Percentiles rank a stretch among this genome's conserved stretches.
Evolutionary conservation across 176 grass and related monocot genomes (phyloP).

Genomic region (Eragrostis nindensis): DNA sequence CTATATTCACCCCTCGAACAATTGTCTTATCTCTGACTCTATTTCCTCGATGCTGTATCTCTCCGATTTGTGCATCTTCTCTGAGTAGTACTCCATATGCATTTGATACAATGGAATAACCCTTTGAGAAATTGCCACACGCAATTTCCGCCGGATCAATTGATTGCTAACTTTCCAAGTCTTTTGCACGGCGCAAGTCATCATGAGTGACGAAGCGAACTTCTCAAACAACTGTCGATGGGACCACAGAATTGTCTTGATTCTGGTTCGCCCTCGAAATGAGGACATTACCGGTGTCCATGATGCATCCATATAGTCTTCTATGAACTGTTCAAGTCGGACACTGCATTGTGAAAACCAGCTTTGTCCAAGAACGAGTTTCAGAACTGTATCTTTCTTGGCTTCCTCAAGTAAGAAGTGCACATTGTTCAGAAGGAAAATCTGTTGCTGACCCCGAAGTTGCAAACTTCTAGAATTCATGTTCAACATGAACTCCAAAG

Average conservation of each 20-base stretch:
- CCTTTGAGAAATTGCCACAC: neutral
- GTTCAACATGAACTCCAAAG: slow-evolving; percentile 3
- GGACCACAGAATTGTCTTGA: neutral
- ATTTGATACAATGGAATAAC: slow-evolving; percentile 1
- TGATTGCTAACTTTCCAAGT: slow-evolving; percentile 25
- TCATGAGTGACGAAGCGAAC: neutral
- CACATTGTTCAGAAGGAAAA: slow-evolving; percentile 30
- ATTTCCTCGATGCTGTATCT: too few relatives aligned
- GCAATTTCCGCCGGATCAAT: neutral
- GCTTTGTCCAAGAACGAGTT: neutral
- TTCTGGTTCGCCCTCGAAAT: neutral
- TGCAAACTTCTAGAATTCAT: neutral
- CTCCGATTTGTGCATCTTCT: too few relatives aligned
- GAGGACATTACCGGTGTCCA: slow-evolving; percentile 3
- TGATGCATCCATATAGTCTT: neutral
- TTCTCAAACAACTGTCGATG: neutral
- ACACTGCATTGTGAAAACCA: too few relatives aligned
- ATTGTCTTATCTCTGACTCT: too few relatives aligned
- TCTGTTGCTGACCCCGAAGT: slow-evolving; percentile 10
- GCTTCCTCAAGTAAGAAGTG: slow-evolving; percentile 19
- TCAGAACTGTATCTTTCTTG: neutral
- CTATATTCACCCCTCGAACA: too few relatives aligned
- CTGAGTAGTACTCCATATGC: too few relatives aligned
- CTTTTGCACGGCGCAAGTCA: neutral
- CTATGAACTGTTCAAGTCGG: too few relatives aligned